A percentile compares a stretch with the other conserved stretches of the same genome.
Conservation (phyloP, 2,329 filamentous ascomycete species). For the Pleurostoma richardsiae region DNA sequence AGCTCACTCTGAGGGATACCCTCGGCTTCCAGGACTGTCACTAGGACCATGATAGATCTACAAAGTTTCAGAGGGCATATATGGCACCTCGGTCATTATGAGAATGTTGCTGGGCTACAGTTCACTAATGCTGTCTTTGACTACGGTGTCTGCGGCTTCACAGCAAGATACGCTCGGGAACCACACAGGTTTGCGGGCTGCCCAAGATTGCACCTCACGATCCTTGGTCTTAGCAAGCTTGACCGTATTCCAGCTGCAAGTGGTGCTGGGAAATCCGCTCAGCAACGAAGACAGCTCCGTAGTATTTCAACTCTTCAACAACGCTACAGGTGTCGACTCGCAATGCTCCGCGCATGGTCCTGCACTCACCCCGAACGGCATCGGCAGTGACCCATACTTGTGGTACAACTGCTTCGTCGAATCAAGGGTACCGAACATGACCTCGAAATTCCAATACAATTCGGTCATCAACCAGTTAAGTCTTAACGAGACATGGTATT, state of each 20-base stretch:
- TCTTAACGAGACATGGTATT: constrained; percentile 12
- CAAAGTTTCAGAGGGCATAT: too few relatives aligned
- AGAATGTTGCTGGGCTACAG: too few relatives aligned
- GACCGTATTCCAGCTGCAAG: background rate
- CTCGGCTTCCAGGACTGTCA: too few relatives aligned
- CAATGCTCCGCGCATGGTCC: constrained; percentile 8
- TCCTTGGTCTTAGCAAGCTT: background rate
- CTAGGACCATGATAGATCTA: too few relatives aligned
- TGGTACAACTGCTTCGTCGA: constrained; percentile 13
- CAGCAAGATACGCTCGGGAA: too few relatives aligned
- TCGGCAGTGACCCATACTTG: background rate
- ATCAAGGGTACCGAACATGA: constrained; percentile 9
- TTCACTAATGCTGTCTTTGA: too few relatives aligned
- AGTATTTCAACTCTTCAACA: constrained; percentile 10
- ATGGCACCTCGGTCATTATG: too few relatives aligned
- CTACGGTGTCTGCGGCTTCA: too few relatives aligned
- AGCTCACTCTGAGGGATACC: too few relatives aligned
- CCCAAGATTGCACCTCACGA: background rate
- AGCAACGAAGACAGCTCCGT: constrained; percentile 4
- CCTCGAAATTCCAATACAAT: constrained; percentile 7
- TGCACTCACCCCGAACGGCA: background rate
- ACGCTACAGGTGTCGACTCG: constrained; percentile 7
- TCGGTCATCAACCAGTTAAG: constrained; percentile 4
- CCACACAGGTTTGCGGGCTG: background rate
- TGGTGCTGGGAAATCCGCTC: background rate